Evolutionary conservation across 306 rosid species (phyloP).

Genomic region (Inga oerstediana): DNA sequence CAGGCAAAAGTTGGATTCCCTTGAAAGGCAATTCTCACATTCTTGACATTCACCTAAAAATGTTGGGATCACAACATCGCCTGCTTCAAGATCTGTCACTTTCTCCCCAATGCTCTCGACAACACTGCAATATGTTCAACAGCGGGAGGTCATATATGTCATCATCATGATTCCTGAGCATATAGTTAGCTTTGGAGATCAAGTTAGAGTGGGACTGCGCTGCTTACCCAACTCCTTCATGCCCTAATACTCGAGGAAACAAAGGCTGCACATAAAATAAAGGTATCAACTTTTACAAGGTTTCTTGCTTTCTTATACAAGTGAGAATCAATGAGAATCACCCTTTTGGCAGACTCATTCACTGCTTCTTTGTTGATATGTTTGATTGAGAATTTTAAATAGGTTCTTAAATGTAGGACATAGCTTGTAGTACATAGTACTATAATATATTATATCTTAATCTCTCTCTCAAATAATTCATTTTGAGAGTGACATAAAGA

Average conservation of each 20-base stretch:
- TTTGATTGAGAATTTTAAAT: not conserved
- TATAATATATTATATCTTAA: not conserved
- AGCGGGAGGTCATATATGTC: not conserved
- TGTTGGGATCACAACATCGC: conserved; percentile 48
- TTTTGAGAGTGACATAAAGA: too few species aligned
- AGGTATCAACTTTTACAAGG: not conserved
- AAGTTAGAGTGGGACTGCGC: not conserved
- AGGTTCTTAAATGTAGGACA: too few species aligned
- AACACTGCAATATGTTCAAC: not conserved
- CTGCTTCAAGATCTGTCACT: conserved; percentile 28
- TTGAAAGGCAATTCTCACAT: conserved; percentile 41
- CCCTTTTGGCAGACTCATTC: not conserved
- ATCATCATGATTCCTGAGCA: not conserved
- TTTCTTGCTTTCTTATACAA: not conserved
- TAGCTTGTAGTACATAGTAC: too few species aligned
- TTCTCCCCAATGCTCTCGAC: conserved; percentile 31
- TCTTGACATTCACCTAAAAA: conserved; percentile 36
- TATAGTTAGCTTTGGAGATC: not conserved
- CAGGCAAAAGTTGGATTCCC: not conserved
- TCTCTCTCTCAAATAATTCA: too few species aligned
- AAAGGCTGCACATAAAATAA: conserved; percentile 17
- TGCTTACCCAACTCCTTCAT: conserved; percentile 20
- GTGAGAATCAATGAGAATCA: not conserved
- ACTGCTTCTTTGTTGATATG: not conserved
- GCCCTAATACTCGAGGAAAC: conserved; percentile 2